A percentile compares a stretch with the other conserved stretches of the same genome.
Conservation (phyloP, 129 eudicot species). For the Tagetes patula region DNA sequence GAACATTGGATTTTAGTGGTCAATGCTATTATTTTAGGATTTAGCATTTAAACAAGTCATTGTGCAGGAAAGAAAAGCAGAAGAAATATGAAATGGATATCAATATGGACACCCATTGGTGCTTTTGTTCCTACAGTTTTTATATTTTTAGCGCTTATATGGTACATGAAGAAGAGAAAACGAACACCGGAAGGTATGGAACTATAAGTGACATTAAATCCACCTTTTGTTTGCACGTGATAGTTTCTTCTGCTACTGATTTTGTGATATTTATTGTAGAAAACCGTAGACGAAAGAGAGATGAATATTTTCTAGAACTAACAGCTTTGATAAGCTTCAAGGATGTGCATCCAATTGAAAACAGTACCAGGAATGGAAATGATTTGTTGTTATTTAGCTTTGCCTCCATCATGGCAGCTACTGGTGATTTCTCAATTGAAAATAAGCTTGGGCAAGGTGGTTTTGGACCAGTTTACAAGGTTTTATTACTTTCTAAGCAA, state of each 20-base stretch:
- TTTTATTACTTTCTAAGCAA: background rate
- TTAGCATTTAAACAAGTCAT: slow-evolving; percentile 7
- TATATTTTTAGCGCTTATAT: background rate
- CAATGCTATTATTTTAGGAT: background rate
- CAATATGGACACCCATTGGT: background rate
- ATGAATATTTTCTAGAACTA: slow-evolving; percentile 30
- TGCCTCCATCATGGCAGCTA: slow-evolving; percentile 35
- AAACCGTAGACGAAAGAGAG: background rate
- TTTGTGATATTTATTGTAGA: slow-evolving; percentile 10
- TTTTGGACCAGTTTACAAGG: slow-evolving; percentile 57
- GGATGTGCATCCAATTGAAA: slow-evolving; percentile 21
- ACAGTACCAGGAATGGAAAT: slow-evolving; percentile 29
- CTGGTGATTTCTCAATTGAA: slow-evolving; percentile 34
- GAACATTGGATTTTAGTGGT: background rate
- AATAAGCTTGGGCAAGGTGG: slow-evolving; percentile 55
- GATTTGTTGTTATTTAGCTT: slow-evolving; percentile 33
- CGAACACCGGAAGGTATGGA: slow-evolving; percentile 23
- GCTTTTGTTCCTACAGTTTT: background rate
- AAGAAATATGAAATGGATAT: slow-evolving; percentile 2
- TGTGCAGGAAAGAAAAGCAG: slow-evolving; percentile 1
- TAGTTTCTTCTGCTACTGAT: background rate
- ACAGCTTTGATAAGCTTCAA: slow-evolving; percentile 33
- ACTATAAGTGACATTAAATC: background rate
- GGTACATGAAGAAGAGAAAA: slow-evolving; percentile 25
- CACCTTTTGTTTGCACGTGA: background rate